Base-by-base conservation (phyloP, 768 basidiomycete genomes). In the Podaxis sp. region DNA sequence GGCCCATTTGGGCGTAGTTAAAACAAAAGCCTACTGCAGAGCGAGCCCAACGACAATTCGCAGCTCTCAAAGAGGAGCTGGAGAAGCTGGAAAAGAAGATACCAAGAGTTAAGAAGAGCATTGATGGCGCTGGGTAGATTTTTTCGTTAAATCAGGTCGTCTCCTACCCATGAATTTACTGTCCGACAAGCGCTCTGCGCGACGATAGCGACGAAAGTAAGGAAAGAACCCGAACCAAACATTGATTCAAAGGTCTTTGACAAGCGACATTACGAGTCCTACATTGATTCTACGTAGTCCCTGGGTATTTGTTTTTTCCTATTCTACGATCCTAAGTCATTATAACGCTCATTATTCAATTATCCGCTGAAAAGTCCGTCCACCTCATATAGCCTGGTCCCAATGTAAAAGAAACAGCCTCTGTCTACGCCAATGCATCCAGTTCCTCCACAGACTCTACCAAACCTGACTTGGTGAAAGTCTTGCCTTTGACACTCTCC, bases 41-140 rank as follows among this genome's bases (percentile, higher is more conserved):
- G 68, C 85, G 90, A 51, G 91, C 90, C 56, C 92, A 93, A 70
- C 87, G 90, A 40, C 71, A 93, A 59, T 91, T 93, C 72, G 82
- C 87, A 15, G 90, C 89, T 59, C 81, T 93, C 66, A 87, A 90
- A 71, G 92, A 93, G 78, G 92, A 94, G 70, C 76, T 92, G 66
- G 92, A 93, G 78, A 92, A 94, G 70, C 76, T 92, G 65, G 90
- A 93, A 76, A 89, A 85, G 74, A 87, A 88, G 73, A 82, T 81
- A 19, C 80, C 79, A 60, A 74, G 77, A 69, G 76, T 71, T 49
- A 77, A 79, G 67, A 84, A 80, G 71, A 70, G 73, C 48, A 67
- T 52, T 70, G 74, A 59, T 70, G 71, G 66, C 70, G 65, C 70
- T 44, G 42, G 61, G 39, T 68, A 57, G 52, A 44, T 52, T 19